These are phyloP conservation scores for Rhodosporidiobolus sp. DNA, from an alignment of 768 basidiomycete species.

Conservation along the genomic window DNA sequence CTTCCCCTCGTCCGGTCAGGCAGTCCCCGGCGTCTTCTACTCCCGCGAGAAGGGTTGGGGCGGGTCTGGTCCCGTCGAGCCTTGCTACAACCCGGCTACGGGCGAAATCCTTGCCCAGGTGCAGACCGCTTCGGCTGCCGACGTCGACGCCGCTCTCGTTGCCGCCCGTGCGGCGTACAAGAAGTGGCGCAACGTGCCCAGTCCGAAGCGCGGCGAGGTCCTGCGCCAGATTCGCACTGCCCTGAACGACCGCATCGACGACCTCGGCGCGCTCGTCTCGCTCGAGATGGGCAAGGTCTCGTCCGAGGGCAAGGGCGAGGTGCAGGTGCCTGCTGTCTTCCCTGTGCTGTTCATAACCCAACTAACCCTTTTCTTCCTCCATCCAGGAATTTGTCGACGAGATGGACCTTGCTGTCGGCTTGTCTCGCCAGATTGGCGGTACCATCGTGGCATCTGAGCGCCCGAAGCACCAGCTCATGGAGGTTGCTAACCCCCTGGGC, in stretches of 20 bases:
- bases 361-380: not conserved
- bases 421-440: constrained; percentile 37
- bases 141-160: constrained; percentile 66
- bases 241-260: constrained; percentile 20
- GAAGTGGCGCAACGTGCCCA: constrained; percentile 70
- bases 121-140: constrained; percentile 64
- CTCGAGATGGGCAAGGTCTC: constrained; percentile 72
- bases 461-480: constrained; percentile 33
- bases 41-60: constrained; percentile 4
- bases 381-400: constrained; percentile 43
- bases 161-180: constrained; percentile 71
- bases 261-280: constrained; percentile 74
- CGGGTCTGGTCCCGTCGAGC: constrained; percentile 54
- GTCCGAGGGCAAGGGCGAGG: constrained; percentile 86
- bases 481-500: constrained; percentile 87
- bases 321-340: constrained; percentile 50
- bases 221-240: constrained; percentile 75
- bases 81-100: constrained; percentile 77
- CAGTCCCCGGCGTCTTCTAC: constrained; percentile 23
- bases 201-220: constrained; percentile 82
- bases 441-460: constrained; percentile 27
- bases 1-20: constrained; percentile 12
- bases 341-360: constrained; percentile 14
- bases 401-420: constrained; percentile 32
- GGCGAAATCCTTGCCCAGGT: constrained; percentile 69